Percentiles rank a stretch among this genome's conserved stretches.
Conservation (phyloP, 495 filamentous ascomycete species). For the Amorphotheca resinae region DNA sequence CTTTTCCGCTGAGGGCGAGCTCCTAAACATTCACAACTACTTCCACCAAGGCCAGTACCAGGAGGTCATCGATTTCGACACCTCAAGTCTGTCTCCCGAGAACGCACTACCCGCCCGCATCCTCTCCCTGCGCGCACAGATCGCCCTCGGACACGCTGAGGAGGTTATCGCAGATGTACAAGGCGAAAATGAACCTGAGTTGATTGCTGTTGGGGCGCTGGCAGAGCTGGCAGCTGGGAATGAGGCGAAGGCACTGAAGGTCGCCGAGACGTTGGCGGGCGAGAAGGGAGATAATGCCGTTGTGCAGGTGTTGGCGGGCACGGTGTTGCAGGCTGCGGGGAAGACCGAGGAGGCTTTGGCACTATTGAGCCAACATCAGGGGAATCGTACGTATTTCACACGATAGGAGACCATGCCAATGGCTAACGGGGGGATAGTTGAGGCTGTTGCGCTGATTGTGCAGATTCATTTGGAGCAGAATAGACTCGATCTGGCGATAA, state of each 20-base stretch:
- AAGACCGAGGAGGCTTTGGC: conserved; percentile 73
- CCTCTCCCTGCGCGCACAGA: conserved; percentile 65
- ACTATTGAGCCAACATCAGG: conserved; percentile 69
- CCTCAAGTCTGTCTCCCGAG: conserved; percentile 56
- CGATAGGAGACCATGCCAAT: not conserved
- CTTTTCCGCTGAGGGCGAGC: conserved; percentile 88
- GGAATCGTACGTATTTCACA: conserved; percentile 58
- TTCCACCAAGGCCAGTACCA: conserved; percentile 90
- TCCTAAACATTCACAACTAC: conserved; percentile 88
- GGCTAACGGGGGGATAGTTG: conserved; percentile 28
- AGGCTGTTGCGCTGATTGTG: conserved; percentile 59
- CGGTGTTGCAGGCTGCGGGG: conserved; percentile 62
- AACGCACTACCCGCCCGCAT: conserved; percentile 71
- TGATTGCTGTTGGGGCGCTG: conserved; percentile 64
- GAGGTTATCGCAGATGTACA: conserved; percentile 57
- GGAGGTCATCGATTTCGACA: conserved; percentile 68
- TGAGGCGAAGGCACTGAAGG: conserved; percentile 43
- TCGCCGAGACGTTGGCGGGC: conserved; percentile 53
- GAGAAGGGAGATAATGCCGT: conserved; percentile 57
- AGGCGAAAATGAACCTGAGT: conserved; percentile 55
- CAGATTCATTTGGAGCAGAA: conserved; percentile 91
- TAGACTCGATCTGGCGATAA: conserved; percentile 74
- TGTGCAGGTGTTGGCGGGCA: conserved; percentile 71
- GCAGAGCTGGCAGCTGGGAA: conserved; percentile 55
- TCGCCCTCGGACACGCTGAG: conserved; percentile 65